Evolutionary conservation across 176 grass and related monocot genomes (phyloP).

Genomic region (Areca catechu): DNA sequence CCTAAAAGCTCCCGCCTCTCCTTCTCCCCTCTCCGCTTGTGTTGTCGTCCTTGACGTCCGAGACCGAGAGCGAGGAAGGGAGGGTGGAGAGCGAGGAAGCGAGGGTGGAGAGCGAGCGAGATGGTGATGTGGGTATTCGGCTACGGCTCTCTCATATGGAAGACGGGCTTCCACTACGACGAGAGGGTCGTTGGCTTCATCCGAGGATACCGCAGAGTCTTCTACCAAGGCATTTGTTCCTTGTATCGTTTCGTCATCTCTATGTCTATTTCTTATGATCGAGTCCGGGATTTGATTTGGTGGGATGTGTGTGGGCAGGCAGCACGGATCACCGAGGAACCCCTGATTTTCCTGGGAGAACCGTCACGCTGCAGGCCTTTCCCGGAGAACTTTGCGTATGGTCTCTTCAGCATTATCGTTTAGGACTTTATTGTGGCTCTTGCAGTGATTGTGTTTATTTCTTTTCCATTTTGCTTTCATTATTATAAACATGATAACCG

Average conservation of each 20-base stretch:
- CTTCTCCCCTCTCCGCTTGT: not conserved
- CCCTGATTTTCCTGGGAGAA: constrained; percentile 70
- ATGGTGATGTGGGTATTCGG: constrained; percentile 87
- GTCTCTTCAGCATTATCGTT: not conserved
- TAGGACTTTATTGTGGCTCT: no score
- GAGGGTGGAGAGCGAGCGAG: not conserved
- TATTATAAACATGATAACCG: no score
- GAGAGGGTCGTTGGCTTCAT: constrained; percentile 71
- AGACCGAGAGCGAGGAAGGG: not conserved
- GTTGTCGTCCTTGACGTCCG: not conserved
- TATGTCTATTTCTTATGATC: not conserved
- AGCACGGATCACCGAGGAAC: constrained; percentile 94
- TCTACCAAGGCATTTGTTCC: constrained; percentile 60
- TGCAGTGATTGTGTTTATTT: no score
- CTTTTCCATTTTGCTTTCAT: no score
- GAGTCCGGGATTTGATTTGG: not conserved
- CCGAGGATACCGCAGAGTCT: constrained; percentile 63
- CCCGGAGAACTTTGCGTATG: constrained; percentile 59
- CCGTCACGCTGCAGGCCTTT: constrained; percentile 60
- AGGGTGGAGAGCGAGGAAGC: not conserved
- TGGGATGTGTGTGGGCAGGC: constrained; percentile 23
- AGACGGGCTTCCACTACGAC: constrained; percentile 75
- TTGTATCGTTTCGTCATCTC: not conserved
- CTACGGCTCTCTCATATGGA: constrained; percentile 89
- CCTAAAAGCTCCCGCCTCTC: no score